Conservation (phyloP, 192 early-diverging fungal genomes). For the Paraglomus brasilianum region DNA sequence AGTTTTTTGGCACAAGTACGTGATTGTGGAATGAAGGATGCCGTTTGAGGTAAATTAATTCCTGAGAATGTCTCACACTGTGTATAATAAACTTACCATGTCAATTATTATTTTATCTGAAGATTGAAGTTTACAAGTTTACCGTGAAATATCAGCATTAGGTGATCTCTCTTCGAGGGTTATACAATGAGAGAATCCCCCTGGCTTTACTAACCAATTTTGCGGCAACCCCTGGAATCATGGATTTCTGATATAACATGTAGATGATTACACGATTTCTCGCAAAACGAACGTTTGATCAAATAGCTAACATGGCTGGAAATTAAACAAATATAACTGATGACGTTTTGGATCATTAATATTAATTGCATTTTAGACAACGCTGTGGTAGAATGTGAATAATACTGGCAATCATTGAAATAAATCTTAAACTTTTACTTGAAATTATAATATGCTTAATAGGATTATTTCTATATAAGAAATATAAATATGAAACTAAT, state of each 20-base stretch:
- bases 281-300: no score
- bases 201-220: conserved; percentile 23
- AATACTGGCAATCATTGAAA: no score
- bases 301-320: no score
- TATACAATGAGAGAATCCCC: not conserved
- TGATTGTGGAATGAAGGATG: conserved; percentile 28
- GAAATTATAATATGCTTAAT: no score
- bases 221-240: conserved; percentile 13
- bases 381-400: no score
- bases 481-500: no score
- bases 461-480: no score
- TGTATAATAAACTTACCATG: conserved; percentile 27
- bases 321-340: no score
- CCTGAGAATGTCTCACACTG: conserved; percentile 14
- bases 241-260: conserved; percentile 24
- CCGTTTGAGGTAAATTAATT: conserved; percentile 30
- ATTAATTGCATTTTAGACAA: no score
- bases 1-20: conserved; percentile 28
- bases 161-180: conserved; percentile 11
- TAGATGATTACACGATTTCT: conserved; percentile 24
- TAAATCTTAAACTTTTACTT: no score
- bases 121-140: conserved; percentile 22
- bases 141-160: conserved; percentile 20
- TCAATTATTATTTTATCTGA: conserved; percentile 19
- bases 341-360: no score